phyloP scores from a whole-genome alignment of 805 yeast genomes.

The Barnettozyma vustinii region DNA sequence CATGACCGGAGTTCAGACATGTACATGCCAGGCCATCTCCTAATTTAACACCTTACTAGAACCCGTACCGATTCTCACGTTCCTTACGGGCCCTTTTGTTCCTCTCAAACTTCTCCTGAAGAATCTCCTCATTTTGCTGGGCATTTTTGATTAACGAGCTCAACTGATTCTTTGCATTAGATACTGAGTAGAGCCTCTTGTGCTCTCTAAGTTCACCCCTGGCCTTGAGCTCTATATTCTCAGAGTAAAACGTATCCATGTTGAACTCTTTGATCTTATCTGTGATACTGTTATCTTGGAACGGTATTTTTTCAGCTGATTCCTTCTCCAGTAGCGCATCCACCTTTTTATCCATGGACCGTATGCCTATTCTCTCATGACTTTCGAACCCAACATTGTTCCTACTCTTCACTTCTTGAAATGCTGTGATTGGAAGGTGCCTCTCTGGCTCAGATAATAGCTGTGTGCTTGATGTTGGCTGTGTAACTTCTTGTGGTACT shows the following conservation, averaged over 20 bases:
- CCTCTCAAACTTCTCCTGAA: slow-evolving; percentile 21
- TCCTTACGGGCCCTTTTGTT: slow-evolving; percentile 22
- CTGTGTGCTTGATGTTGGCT: not conserved
- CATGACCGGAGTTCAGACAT: not conserved
- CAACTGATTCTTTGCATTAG: slow-evolving; percentile 23
- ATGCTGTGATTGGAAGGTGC: not conserved
- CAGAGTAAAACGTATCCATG: slow-evolving; percentile 16
- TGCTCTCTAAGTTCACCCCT: slow-evolving; percentile 20
- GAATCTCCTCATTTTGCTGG: slow-evolving; percentile 18
- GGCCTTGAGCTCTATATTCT: slow-evolving; percentile 19
- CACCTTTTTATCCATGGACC: slow-evolving; percentile 4
- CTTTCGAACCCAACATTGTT: not conserved
- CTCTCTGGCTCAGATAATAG: not conserved
- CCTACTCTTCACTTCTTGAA: slow-evolving; percentile 2
- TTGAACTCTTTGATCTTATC: slow-evolving; percentile 19
- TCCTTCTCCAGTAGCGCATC: not conserved
- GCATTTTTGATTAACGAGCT: slow-evolving; percentile 26
- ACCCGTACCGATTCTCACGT: slow-evolving; percentile 20
- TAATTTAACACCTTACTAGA: slow-evolving; percentile 8
- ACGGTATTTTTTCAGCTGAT: not conserved
- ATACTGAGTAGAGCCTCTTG: slow-evolving; percentile 19
- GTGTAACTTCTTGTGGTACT: not conserved
- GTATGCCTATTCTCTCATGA: not conserved
- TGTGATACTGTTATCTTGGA: not conserved
- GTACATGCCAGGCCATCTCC: no score